Evolutionary conservation across 768 basidiomycete genomes (phyloP).

Genomic region (Royoungia palumana): DNA sequence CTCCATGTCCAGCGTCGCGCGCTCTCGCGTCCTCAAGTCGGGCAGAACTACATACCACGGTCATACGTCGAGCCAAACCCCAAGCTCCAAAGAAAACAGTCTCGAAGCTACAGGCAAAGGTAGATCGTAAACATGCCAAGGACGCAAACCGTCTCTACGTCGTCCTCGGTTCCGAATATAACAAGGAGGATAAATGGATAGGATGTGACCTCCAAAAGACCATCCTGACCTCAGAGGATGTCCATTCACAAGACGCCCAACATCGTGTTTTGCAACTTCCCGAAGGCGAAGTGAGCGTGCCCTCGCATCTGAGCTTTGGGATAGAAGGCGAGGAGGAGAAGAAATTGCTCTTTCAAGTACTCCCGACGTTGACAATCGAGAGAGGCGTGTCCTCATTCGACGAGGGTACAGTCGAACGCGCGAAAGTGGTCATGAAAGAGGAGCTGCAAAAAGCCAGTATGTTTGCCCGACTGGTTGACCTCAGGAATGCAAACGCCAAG

Average conservation of each 20-base stretch:
- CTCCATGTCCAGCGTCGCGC: constrained; percentile 31
- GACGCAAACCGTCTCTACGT: constrained; percentile 53
- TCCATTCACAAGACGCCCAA: constrained; percentile 28
- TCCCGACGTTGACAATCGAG: constrained; percentile 55
- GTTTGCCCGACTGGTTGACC: constrained; percentile 71
- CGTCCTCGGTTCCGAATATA: constrained; percentile 68
- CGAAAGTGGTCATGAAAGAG: constrained; percentile 26
- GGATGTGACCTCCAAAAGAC: constrained; percentile 62
- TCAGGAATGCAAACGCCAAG: constrained; percentile 81
- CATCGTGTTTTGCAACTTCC: constrained; percentile 26
- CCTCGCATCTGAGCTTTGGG: constrained; percentile 61
- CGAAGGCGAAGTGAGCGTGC: constrained; percentile 43
- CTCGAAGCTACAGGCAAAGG: constrained; percentile 45
- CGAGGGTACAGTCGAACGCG: constrained; percentile 18
- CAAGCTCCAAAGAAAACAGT: constrained; percentile 38
- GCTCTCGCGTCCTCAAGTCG: constrained; percentile 40
- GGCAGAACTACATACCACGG: constrained; percentile 48
- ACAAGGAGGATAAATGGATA: constrained; percentile 66
- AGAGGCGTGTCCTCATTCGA: constrained; percentile 20
- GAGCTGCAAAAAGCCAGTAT: constrained; percentile 47
- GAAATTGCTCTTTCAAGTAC: constrained; percentile 58
- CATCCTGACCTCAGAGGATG: constrained; percentile 54
- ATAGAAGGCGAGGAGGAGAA: constrained; percentile 51
- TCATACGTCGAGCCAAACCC: constrained; percentile 36
- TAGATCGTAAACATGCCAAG: constrained; percentile 38